A percentile compares a stretch with the other conserved stretches of the same genome.
Evolutionary conservation across 1,139 yeast species (phyloP).

Genomic region (Trichomonascaceae sp.): DNA sequence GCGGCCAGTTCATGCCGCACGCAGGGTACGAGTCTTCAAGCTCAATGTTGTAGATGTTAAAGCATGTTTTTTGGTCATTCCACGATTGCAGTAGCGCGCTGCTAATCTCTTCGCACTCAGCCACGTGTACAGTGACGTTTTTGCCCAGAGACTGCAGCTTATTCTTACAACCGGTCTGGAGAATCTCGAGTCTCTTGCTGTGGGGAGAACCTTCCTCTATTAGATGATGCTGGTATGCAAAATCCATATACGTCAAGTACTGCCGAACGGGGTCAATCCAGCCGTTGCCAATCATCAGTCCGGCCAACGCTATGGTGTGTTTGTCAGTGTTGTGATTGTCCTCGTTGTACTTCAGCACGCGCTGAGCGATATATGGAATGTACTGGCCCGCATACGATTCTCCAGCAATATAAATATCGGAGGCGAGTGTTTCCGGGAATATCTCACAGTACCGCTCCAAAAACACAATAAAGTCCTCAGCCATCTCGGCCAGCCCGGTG

Average conservation of each 20-base stretch:
- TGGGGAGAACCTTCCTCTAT: constrained; percentile 26
- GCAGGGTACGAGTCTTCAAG: constrained; percentile 62
- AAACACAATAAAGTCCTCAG: constrained; percentile 50
- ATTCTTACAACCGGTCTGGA: constrained; percentile 20
- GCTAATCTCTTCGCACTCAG: constrained; percentile 20
- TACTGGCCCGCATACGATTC: constrained; percentile 97
- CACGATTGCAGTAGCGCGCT: constrained; percentile 12
- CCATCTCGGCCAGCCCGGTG: constrained; percentile 41
- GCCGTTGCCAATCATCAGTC: constrained; percentile 83
- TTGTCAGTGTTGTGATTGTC: constrained; percentile 13
- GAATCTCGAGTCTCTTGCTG: constrained; percentile 21
- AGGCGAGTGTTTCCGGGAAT: constrained; percentile 59
- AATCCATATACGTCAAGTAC: constrained; percentile 71
- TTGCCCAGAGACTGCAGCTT: constrained; percentile 21
- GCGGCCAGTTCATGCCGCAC: constrained; percentile 96
- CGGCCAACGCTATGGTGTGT: constrained; percentile 38
- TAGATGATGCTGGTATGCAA: constrained; percentile 45
- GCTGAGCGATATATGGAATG: constrained; percentile 73
- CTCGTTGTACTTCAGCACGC: constrained; percentile 39
- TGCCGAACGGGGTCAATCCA: constrained; percentile 91
- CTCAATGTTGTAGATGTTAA: constrained; percentile 73
- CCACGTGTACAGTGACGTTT: constrained; percentile 17
- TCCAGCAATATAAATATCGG: constrained; percentile 74
- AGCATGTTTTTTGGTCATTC: constrained; percentile 33
- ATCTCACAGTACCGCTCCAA: constrained; percentile 50